Base-by-base conservation (phyloP, 2,329 filamentous ascomycete species). In the Colletotrichum liaoningense region DNA sequence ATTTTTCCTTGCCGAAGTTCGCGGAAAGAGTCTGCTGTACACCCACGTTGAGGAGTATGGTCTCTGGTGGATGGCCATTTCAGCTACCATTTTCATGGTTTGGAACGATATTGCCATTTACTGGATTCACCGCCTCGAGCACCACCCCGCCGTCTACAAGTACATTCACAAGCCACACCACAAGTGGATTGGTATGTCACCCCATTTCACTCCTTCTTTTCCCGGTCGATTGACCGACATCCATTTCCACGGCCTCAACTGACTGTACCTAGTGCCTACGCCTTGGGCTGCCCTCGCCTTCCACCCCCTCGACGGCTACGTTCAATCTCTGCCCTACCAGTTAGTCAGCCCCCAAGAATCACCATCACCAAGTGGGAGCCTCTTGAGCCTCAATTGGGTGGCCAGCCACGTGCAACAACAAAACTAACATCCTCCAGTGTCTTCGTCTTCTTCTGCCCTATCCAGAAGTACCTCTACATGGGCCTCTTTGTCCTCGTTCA, bases 161-260 rank as follows among this genome's bases (percentile, higher is more conserved):
- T 84, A 85, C 73, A 79, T 86, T 33, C 85, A 86, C 79, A 86
- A 86, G 80, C 84, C 85, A 75, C 85, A 86, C 72, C 85, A 86
- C 81, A 86, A 86, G 78, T 86, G 85, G 85, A 86, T 86, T 66
- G 78, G 84, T 85, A 77, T 75, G 82, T 79, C 16, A 11, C 35
- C 46, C 19, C 42, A 33, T 59, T 24, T 30, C 7, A 22, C 11
- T 38, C 12, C 24, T 42, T 42, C 12, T 8, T 38, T 62, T 38
- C 56, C 26, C 5, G 2, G 16, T 7, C 14, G 19, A 42, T 16
- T 19, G 26, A n/a, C n/a, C 2, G 1, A 22, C 74, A 58, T 73
- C 26, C 22, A 9, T 35, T 8, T 12, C 8, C 19, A 49, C 16
- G 30, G n/a, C 30, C 58, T 58, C 49, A 72, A 38, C 49, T 5